Evolutionary conservation across 352 stramenopile species (phyloP).

Genomic region (Globisporangium takayamanum): DNA sequence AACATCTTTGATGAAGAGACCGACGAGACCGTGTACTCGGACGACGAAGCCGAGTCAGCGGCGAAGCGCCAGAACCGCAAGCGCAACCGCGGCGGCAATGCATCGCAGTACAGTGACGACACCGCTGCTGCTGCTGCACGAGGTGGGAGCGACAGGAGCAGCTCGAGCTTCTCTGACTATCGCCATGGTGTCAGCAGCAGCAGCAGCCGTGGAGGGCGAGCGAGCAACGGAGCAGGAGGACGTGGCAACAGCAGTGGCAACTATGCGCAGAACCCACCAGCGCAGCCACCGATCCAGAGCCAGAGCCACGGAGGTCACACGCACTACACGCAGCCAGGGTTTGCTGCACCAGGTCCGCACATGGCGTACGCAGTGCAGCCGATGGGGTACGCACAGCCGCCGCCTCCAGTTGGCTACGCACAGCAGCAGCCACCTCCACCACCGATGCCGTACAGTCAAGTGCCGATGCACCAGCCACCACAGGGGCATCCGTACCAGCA

Average conservation of each 20-base stretch:
- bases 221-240: slow-evolving; percentile 3
- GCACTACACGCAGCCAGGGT: slow-evolving; percentile 45
- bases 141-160: background rate
- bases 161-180: slow-evolving; percentile 3
- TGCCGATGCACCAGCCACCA: slow-evolving; percentile 21
- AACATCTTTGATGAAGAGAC: slow-evolving; percentile 85
- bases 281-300: slow-evolving; percentile 23
- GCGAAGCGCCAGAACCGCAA: slow-evolving; percentile 69
- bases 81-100: slow-evolving; percentile 34
- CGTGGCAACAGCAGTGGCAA: slow-evolving; percentile 8
- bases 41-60: slow-evolving; percentile 73
- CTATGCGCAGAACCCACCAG: slow-evolving; percentile 10
- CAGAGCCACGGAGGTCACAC: slow-evolving; percentile 38
- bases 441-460: slow-evolving; percentile 19
- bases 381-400: slow-evolving; percentile 28
- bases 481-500: slow-evolving; percentile 18
- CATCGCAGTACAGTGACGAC: background rate
- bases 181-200: slow-evolving; percentile 4
- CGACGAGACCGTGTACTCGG: slow-evolving; percentile 70
- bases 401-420: slow-evolving; percentile 19
- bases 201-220: slow-evolving; percentile 9
- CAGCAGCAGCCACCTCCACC: slow-evolving; percentile 18
- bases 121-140: background rate
- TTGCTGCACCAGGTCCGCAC: slow-evolving; percentile 12
- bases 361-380: slow-evolving; percentile 23